phyloP scores from a whole-genome alignment of 306 rosid species.

The Hippophae gyantsensis region DNA sequence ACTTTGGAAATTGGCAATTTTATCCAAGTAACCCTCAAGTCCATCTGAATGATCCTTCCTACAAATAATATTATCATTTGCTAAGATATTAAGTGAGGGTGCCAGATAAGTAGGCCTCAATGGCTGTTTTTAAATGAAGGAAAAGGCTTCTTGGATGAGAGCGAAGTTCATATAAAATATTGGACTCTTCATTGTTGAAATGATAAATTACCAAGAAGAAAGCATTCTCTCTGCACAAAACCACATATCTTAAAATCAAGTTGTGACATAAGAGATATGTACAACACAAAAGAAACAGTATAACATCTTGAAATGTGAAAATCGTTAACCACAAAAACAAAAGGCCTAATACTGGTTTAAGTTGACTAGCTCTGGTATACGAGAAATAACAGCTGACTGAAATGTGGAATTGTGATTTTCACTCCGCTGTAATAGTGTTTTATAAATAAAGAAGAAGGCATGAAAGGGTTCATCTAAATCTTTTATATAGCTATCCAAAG shows the following conservation, averaged over 20 bases:
- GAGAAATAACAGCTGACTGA: constrained; percentile 56
- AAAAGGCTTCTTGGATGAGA: constrained; percentile 73
- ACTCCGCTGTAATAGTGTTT: constrained; percentile 41
- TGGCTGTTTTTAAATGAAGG: constrained; percentile 77
- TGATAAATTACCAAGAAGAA: constrained; percentile 62
- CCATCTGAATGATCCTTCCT: constrained; percentile 45
- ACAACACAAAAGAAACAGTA: background rate
- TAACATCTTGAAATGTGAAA: background rate
- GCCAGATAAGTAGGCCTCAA: constrained; percentile 85
- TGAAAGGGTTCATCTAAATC: constrained; percentile 79
- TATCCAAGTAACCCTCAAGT: constrained; percentile 58
- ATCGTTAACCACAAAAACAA: constrained; percentile 6
- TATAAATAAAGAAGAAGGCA: constrained; percentile 77
- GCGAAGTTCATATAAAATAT: constrained; percentile 53
- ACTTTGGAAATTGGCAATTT: constrained; percentile 66
- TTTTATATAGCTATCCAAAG: constrained; percentile 84
- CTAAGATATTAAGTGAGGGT: constrained; percentile 52
- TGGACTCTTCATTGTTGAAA: constrained; percentile 57
- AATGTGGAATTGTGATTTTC: constrained; percentile 36
- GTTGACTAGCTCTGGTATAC: constrained; percentile 63
- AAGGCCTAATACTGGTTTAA: constrained; percentile 50
- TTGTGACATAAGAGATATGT: constrained; percentile 8
- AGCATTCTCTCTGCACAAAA: constrained; percentile 56
- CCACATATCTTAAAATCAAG: constrained; percentile 16
- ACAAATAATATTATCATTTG: constrained; percentile 32